Evolutionary conservation across 2,329 filamentous ascomycete species (phyloP).

Genomic region (Diaporthe citri): DNA sequence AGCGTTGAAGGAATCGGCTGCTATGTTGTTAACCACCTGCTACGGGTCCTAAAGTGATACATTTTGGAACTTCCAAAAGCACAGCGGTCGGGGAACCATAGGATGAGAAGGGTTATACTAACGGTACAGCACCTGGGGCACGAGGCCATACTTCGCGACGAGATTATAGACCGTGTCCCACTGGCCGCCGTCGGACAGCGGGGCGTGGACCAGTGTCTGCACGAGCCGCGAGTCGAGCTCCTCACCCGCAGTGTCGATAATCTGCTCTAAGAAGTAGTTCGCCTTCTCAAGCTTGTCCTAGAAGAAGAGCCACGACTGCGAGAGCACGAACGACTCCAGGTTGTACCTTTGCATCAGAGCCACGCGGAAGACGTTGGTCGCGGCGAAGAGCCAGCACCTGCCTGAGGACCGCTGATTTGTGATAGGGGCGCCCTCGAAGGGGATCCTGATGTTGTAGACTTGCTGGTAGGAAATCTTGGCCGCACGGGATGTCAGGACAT

Average conservation of each 20-base stretch:
- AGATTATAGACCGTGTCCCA: conserved; percentile 95
- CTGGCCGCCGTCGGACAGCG: conserved; percentile 86
- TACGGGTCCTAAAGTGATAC: too few relatives aligned
- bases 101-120: too few relatives aligned
- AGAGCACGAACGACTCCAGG: conserved; percentile 85
- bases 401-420: conserved; percentile 87
- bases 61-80: too few relatives aligned
- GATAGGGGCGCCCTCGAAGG: conserved; percentile 83
- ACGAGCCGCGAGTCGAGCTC: conserved; percentile 80
- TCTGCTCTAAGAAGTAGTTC: conserved; percentile 89
- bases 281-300: conserved; percentile 95
- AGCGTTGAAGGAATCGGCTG: conserved; percentile 81
- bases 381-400: conserved; percentile 92
- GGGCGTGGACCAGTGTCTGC: conserved; percentile 74
- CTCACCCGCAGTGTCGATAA: conserved; percentile 79
- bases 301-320: conserved; percentile 89
- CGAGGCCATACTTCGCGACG: conserved; percentile 88
- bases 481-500: conserved; percentile 74
- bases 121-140: conserved; percentile 82
- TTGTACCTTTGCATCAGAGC: conserved; percentile 87
- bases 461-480: conserved; percentile 78
- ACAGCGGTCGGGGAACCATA: too few relatives aligned
- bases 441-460: conserved; percentile 86
- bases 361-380: conserved; percentile 92
- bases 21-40: too few relatives aligned